Conservation (phyloP, 768 basidiomycete genomes). For the Lentinula boryana region DNA sequence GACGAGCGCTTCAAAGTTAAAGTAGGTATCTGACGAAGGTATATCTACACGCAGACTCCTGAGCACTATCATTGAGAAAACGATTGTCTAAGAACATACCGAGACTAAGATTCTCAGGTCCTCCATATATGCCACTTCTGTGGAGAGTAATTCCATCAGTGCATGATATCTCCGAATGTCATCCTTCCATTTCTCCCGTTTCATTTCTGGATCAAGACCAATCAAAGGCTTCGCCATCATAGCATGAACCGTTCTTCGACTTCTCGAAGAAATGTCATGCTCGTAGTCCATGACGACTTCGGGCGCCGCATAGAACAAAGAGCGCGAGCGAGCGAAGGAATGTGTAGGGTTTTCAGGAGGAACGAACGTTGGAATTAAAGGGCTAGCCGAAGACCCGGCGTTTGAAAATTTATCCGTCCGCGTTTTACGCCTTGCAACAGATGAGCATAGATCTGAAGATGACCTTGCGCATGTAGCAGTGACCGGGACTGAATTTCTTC, state of each 20-base stretch:
- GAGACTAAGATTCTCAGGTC: constrained; percentile 75
- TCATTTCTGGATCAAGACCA: constrained; percentile 11
- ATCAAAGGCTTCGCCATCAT: neutral
- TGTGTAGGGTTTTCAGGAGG: neutral
- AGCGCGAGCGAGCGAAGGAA: neutral
- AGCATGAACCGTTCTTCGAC: neutral
- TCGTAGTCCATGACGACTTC: neutral
- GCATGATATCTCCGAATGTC: constrained; percentile 58
- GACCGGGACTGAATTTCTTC: constrained; percentile 36
- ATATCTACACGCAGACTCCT: constrained; percentile 41
- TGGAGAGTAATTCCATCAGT: constrained; percentile 77
- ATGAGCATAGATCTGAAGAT: neutral
- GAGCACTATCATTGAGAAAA: neutral
- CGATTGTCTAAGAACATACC: constrained; percentile 33
- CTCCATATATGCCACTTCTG: constrained; percentile 76
- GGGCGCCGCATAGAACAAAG: neutral
- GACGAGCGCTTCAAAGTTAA: constrained; percentile 34
- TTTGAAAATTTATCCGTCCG: neutral
- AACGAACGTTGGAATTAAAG: neutral
- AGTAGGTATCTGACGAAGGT: constrained; percentile 49
- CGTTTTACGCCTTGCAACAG: neutral
- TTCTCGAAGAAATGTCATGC: neutral
- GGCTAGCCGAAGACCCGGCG: neutral
- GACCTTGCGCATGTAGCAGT: constrained; percentile 17
- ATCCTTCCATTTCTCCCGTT: constrained; percentile 36